Base-by-base conservation (phyloP, 1,284 basidiomycete species). In the Singerocomus rubriflavus region DNA sequence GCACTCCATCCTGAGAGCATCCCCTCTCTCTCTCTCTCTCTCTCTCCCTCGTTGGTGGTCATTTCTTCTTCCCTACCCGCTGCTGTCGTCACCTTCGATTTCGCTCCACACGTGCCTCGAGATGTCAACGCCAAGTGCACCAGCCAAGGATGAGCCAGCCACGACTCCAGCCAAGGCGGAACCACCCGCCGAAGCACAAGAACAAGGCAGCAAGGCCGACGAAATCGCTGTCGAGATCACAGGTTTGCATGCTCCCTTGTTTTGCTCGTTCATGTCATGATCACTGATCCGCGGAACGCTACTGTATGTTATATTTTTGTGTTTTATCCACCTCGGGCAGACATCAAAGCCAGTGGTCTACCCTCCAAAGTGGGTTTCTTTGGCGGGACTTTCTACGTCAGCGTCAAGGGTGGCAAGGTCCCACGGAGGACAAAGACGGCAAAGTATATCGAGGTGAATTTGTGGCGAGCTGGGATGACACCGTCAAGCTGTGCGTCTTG, bases 281-380 rank as follows among this genome's bases (percentile, higher is more conserved):
- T 12, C n/a, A 9, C 11, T 14, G 13, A 13, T 30, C 21, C n/a
- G 21, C 4, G 21, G 21, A 21, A 21, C 4, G 21, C 4, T 21
- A 21, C 21, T 21, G 21, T 21, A 21, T 21, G 21, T 21, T 21
- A 21, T 21, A 21, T 21, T 35, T 36, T 14, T 17, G 16, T 12
- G 6, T 31, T 12, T 16, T 40, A 17, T 12, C 34, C 9, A 21
- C 21, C 21, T 21, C 4, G 21, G 21, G 37, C 39, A 65, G 64
- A 57, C 52, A 65, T 65, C 56, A 69, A 64, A 47, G 64, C 64
- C 17, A 69, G 64, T 33, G 67, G 67, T 38, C 56, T 65, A 12
- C 64, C 64, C 26, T 55, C 66, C 16, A 69, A 65, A 60, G 50
- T 65, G 16, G 64, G 64, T 26, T 16, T 65, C 34, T 69, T 65